Base-by-base conservation (phyloP, 2,329 filamentous ascomycete species). In the Chrysoporthe deuterocubensis region DNA sequence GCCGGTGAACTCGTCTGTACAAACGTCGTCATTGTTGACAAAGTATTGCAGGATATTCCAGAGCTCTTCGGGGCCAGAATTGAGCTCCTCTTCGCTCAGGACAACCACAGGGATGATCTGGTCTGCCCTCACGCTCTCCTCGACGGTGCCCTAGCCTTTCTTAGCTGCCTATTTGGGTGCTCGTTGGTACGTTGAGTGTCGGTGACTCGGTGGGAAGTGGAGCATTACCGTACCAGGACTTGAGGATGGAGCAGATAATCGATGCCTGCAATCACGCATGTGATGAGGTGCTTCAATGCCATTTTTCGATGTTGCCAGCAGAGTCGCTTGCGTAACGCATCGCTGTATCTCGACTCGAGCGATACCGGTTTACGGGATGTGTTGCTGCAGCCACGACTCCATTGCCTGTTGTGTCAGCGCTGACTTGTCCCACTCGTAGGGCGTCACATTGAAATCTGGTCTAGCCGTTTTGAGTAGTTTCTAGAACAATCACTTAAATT, bases 91-190 rank as follows among this genome's bases (percentile, higher is more conserved):
- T 0, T 79, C 77, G 37, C 76, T 76, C 7, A 81, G 74, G 5
- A 81, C 74, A 14, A 80, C 81, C 26, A 81, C 78, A 9, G 80
- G 80, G 18, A 81, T 73, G 14, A 81, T 72, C 62, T 76, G 77
- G 66, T 81, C 79, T 0, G 80, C 76, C 32, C 80, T 78, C 68
- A 81, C 81, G 43, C 76, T 79, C 69, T 80, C 78, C 67, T 80
- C 73, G n/a, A 81, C 80, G 26, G 76, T 75, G 63, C 79, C 80
- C 80, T 81, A 34, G 7, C 32, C 16, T 42, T 21, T 34, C 32
- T 69, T 14, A 69, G 64, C 26, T 18, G 21, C 9, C 5, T 6
- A 11, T 54, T 18, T 46, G 18, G 6, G 14, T 16, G 2, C 6
- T 4, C 50, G 16, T 9, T 50, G 46, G 16, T 48, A 14, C 21